Evolutionary conservation across 2,329 filamentous ascomycete species (phyloP).

Genomic region (Ceratocystis papillata): DNA sequence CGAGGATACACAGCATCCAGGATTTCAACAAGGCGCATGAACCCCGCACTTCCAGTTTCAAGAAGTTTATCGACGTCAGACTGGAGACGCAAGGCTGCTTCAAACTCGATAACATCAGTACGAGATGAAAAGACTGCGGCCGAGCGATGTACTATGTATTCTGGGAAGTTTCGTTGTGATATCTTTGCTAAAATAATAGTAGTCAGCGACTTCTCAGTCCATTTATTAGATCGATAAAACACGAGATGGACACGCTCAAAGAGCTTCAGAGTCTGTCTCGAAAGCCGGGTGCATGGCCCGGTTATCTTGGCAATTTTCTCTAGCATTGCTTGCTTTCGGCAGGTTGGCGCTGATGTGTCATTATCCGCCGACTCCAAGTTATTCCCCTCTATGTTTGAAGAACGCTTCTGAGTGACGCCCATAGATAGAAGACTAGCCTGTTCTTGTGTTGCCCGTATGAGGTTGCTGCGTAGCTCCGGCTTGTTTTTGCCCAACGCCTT

Average conservation of each 20-base stretch:
- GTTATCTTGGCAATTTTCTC: conserved; percentile 65
- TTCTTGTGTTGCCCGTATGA: conserved; percentile 60
- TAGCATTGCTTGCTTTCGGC: conserved; percentile 36
- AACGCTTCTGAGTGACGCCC: conserved; percentile 30
- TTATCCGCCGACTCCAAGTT: conserved; percentile 23
- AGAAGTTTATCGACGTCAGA: conserved; percentile 70
- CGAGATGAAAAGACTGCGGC: conserved; percentile 79
- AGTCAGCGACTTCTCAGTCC: conserved; percentile 93
- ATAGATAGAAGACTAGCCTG: conserved; percentile 66
- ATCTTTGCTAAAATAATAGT: conserved; percentile 91
- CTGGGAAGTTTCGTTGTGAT: conserved; percentile 73
- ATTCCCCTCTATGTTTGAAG: conserved; percentile 29
- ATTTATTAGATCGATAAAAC: conserved; percentile 90
- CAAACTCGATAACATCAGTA: conserved; percentile 69
- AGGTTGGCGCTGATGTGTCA: not conserved
- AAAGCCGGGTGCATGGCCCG: conserved; percentile 75
- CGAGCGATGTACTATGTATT: conserved; percentile 82
- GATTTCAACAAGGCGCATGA: conserved; percentile 57
- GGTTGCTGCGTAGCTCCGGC: conserved; percentile 60
- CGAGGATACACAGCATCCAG: conserved; percentile 66
- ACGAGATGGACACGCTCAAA: conserved; percentile 93
- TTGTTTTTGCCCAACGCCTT: conserved; percentile 86
- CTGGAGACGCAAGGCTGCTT: conserved; percentile 72
- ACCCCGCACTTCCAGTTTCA: conserved; percentile 62
- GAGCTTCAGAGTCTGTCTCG: conserved; percentile 58